phyloP scores from a whole-genome alignment of 2,329 filamentous ascomycete genomes.

The Claviceps citrina region DNA sequence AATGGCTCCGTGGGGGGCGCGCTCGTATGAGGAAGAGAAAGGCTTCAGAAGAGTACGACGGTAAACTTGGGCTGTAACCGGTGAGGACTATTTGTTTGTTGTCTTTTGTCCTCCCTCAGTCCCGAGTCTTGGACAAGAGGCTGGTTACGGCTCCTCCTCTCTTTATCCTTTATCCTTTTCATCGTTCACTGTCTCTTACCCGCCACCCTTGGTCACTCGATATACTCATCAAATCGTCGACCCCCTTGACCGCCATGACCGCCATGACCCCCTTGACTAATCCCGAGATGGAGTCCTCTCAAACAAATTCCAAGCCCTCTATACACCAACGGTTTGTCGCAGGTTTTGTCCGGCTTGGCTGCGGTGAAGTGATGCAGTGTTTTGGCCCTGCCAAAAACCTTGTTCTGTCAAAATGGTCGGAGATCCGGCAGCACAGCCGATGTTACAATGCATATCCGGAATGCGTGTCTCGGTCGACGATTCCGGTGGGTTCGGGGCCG shows the following conservation, averaged over 20 bases:
- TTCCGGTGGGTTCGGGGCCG: neutral
- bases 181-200: too few relatives aligned
- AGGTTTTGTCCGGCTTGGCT: conserved; percentile 5
- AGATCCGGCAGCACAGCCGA: conserved; percentile 3
- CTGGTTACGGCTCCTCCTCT: neutral
- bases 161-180: neutral
- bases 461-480: neutral
- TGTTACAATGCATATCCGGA: conserved; percentile 2
- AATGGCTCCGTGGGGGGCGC: neutral
- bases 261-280: too few relatives aligned
- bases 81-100: too few relatives aligned
- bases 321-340: conserved; percentile 5
- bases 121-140: neutral
- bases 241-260: too few relatives aligned
- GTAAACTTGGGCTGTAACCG: neutral
- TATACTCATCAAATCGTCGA: too few relatives aligned
- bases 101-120: too few relatives aligned
- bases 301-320: neutral
- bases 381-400: conserved; percentile 1
- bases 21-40: neutral
- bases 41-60: neutral
- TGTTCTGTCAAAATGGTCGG: neutral
- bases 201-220: neutral
- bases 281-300: neutral
- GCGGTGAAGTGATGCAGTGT: conserved; percentile 5